Evolutionary conservation across 768 basidiomycete species (phyloP), one percentile per base, ranked within the genome.

Genomic region (Rhodotorula taiwanensis): DNA sequence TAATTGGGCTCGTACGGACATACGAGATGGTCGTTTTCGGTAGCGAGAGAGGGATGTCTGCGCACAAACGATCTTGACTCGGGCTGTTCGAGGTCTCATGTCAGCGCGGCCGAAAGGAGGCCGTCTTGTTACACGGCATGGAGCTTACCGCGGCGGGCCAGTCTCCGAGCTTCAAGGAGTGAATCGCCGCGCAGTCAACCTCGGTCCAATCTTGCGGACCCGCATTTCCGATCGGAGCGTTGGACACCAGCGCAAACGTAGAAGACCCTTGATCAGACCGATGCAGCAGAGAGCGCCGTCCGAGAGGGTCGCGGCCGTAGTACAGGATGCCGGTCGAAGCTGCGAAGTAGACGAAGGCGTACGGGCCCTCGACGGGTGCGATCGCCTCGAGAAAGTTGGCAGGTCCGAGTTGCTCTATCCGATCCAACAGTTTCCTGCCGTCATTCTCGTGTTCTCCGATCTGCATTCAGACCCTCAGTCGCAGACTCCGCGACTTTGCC

Each of bases 271-370:
- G 80, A 33, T 86, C 86, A 61, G 75, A 78, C 61, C 86, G 86
- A 36, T 88, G 77, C 11, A 94, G 77, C 11, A 94, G 79, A n/a
- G 90, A 92, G 51, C 91, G 81, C 42, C 90, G 81, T 11, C 90
- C 90, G 4, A 92, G 81, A 5, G 89, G 88, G 75, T 94, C 90
- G 56, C 89, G 80, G 21, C 81, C 86, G 71, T 86, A 90, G 76
- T 83, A 87, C 14, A 94, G 70, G 36, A 75, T 79, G 34, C 77
- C 73, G 13, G 79, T 59, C 2, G 43, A 4, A 3, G 54, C 49
- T 58, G 87, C 81, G 73, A 85, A 90, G 73, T 83, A 89, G 2
- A 85, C 83, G 67, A 91, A 84, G 0, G 88, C 89, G 74, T 89
- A 92, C 84, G 90, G 90, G 57, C 90, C 90, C 73, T 93, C 89